Evolutionary conservation across 225 moss, liverwort and hornwort genomes (phyloP).

Genomic region (Pleurozium schreberi): DNA sequence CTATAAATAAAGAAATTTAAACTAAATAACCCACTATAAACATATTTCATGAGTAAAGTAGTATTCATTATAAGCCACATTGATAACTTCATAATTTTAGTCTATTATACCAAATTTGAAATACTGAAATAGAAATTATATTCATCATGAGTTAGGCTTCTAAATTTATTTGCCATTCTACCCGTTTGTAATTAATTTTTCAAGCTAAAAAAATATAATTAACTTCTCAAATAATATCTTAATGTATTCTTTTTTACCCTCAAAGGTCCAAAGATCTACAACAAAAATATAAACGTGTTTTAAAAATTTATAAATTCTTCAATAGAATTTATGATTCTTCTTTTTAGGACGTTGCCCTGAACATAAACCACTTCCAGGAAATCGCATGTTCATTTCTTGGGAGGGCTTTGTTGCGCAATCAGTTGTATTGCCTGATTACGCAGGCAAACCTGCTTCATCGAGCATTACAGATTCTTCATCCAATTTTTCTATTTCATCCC

Average conservation of each 20-base stretch:
- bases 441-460: no score
- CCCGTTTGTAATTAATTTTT: rapidly evolving
- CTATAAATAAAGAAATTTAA: background rate
- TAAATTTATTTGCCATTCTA: background rate
- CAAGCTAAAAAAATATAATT: background rate
- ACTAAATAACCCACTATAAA: background rate
- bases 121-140: background rate
- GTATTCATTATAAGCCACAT: background rate
- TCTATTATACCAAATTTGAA: background rate
- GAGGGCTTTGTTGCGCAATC: no score
- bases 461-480: no score
- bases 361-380: no score
- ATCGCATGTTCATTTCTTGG: no score
- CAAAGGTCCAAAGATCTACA: background rate
- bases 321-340: no score
- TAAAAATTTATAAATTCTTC: background rate
- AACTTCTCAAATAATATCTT: background rate
- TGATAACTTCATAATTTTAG: background rate
- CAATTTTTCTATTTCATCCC: no score
- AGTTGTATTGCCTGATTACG: no score
- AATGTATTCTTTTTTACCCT: background rate
- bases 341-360: no score
- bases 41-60: no score
- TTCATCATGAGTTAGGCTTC: no score
- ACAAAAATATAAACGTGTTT: background rate